Base-by-base conservation (phyloP, 2,329 filamentous ascomycete genomes). In the Fusarium sp. region DNA sequence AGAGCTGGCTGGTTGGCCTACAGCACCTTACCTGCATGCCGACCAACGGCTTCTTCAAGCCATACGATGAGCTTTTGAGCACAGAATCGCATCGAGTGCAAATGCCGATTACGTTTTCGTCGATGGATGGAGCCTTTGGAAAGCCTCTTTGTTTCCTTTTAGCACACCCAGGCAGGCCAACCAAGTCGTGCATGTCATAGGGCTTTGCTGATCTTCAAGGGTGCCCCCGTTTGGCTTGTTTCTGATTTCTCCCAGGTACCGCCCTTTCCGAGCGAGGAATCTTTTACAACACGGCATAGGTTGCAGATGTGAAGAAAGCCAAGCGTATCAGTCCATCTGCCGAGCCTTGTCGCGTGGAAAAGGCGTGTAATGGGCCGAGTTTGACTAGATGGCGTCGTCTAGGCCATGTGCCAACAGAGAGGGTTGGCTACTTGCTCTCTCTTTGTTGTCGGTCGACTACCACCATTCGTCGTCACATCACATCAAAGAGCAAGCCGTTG, bases 191-290 rank as follows among this genome's bases (percentile, higher is more conserved):
- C 24, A 57, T 57, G 61, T 24, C 61, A 57, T 43, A 39, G 31
- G 50, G 35, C 37, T 50, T 58, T 64, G 35, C 35, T 64, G 61
- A 27, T 57, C 50, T 43, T 37, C 61, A 64, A 58, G 39, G 52
- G 11, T 65, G 29, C 33, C 56, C 29, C 18, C 57, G 13, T 59
- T 22, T 24, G 57, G 20, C 16, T 33, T 24, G 31, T 54, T 27
- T 48, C 45, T 48, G 41, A 61, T 50, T 50, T 50, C 45, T 29
- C 24, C 9, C 16, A 50, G 45, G 24, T 50, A 29, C 45, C 45
- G 45, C 45, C 45, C 24, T 50, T n/a, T 50, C 45, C 45, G 45
- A 50, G 45, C 24, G 45, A 50, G 24, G 45, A 50, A 50, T 50
- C 16, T 50, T 27, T 18, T 50, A 50, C 45, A 27, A 27, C 45